phyloP scores from a whole-genome alignment of 2,329 filamentous ascomycete species.

The Chrysoporthe puriensis region DNA sequence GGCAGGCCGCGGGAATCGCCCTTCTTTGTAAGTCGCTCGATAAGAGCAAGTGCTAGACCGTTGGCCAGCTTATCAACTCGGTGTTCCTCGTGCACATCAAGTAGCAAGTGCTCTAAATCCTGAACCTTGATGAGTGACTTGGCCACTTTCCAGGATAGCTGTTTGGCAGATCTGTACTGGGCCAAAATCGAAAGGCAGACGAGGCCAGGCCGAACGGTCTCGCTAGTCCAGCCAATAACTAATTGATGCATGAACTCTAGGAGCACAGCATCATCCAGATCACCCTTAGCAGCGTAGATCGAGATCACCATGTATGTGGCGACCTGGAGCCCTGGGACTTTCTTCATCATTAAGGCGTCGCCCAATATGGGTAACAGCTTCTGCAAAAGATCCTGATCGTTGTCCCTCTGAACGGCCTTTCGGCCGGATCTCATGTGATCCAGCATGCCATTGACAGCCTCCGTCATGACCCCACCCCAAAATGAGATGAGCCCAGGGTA shows the following conservation, averaged over 20 bases:
- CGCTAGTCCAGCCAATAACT: conserved; percentile 72
- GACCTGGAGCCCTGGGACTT: conserved; percentile 77
- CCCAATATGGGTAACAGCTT: conserved; percentile 71
- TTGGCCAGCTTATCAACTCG: conserved; percentile 73
- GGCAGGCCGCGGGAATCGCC: conserved; percentile 60
- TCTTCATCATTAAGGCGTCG: conserved; percentile 74
- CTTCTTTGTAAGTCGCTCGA: conserved; percentile 65
- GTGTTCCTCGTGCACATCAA: conserved; percentile 65
- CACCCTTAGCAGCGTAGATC: conserved; percentile 81
- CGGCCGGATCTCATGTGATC: conserved; percentile 78
- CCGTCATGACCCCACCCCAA: conserved; percentile 87
- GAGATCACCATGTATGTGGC: conserved; percentile 91
- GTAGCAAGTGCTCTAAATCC: conserved; percentile 61
- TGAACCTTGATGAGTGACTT: conserved; percentile 69
- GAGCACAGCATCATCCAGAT: conserved; percentile 78
- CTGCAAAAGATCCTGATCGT: conserved; percentile 77
- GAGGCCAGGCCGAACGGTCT: conserved; percentile 74
- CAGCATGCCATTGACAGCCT: conserved; percentile 82
- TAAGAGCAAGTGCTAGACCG: conserved; percentile 69
- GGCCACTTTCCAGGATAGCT: conserved; percentile 70
- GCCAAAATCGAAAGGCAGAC: conserved; percentile 81
- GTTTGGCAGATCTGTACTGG: conserved; percentile 73
- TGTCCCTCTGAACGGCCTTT: conserved; percentile 74
- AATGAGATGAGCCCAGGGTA: conserved; percentile 82
- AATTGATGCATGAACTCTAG: conserved; percentile 89